phyloP scores from a whole-genome alignment of 1,284 basidiomycete genomes.

The Sparassis latifolia region DNA sequence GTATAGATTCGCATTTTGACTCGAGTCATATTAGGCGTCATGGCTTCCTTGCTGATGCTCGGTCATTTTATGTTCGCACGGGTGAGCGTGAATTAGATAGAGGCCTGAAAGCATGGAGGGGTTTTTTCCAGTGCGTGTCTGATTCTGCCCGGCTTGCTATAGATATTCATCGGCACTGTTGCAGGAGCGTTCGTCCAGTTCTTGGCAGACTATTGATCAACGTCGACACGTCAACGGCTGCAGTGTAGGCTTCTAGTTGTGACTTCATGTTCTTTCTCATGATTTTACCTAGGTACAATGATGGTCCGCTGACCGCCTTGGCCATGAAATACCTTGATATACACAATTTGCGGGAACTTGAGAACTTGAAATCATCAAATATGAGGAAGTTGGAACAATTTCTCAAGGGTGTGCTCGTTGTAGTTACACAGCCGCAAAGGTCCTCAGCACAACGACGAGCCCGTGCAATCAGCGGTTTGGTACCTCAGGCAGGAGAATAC shows the following conservation, averaged over 20 bases:
- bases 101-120: slow-evolving; percentile 13
- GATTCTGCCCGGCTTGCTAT: background rate
- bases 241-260: slow-evolving; percentile 11
- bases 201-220: slow-evolving; percentile 17
- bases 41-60: slow-evolving; percentile 14
- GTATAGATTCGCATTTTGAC: background rate
- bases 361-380: slow-evolving; percentile 9
- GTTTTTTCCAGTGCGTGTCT: slow-evolving; percentile 8
- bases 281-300: slow-evolving; percentile 23
- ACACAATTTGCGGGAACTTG: slow-evolving; percentile 18
- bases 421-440: slow-evolving; percentile 8
- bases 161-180: background rate
- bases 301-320: slow-evolving; percentile 23
- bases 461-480: slow-evolving; percentile 20
- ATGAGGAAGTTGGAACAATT: slow-evolving; percentile 23
- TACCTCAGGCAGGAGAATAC: slow-evolving; percentile 17
- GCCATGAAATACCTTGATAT: slow-evolving; percentile 19
- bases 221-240: slow-evolving; percentile 16
- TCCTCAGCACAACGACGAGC: slow-evolving; percentile 1
- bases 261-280: background rate
- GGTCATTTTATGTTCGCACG: slow-evolving; percentile 7
- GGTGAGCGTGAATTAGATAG: slow-evolving; percentile 1
- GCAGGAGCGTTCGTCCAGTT: slow-evolving; percentile 17
- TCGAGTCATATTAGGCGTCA: slow-evolving; percentile 11
- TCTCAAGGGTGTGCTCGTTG: slow-evolving; percentile 26